Evolutionary conservation across 495 filamentous ascomycete genomes (phyloP).

Genomic region (Talaromyces adpressus): DNA sequence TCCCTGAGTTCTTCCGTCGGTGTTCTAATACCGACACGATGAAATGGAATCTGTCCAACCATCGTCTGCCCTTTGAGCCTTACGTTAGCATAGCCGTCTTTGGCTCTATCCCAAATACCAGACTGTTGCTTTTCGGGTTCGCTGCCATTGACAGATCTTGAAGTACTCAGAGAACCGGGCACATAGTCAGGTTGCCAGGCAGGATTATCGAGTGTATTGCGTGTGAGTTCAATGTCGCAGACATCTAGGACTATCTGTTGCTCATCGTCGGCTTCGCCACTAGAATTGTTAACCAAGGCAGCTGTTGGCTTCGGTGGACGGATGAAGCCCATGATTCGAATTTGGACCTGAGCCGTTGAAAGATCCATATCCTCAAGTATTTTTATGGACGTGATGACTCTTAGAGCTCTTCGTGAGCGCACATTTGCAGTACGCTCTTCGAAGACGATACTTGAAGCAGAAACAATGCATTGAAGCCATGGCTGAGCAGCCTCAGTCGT

Average conservation of each 20-base stretch:
- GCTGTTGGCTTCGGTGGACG: conserved; percentile 15
- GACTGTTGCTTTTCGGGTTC: conserved; percentile 17
- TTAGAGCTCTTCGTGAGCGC: conserved; percentile 28
- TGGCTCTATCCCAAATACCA: conserved; percentile 24
- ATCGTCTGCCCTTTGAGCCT: conserved; percentile 38
- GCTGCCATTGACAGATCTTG: conserved; percentile 9
- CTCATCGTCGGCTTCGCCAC: conserved; percentile 29
- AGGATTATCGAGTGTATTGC: conserved; percentile 45
- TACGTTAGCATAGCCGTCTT: conserved; percentile 30
- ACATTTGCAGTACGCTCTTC: conserved; percentile 26
- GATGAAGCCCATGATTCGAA: conserved; percentile 52
- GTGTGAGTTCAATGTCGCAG: conserved; percentile 41
- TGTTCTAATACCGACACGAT: conserved; percentile 48
- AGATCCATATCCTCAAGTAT: conserved; percentile 35
- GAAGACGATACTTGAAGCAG: conserved; percentile 31
- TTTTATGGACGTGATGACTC: conserved; percentile 34
- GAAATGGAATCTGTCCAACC: conserved; percentile 46
- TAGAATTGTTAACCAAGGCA: conserved; percentile 16
- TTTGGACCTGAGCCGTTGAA: conserved; percentile 30
- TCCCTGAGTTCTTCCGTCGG: conserved; percentile 42
- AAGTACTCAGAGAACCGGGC: conserved; percentile 13
- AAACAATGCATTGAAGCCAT: conserved; percentile 52
- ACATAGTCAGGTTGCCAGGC: conserved; percentile 42
- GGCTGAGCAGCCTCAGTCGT: conserved; percentile 11
- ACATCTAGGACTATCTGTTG: conserved; percentile 31